Base-by-base conservation (phyloP, 129 eudicot genomes). In the Artemisia annua region DNA sequence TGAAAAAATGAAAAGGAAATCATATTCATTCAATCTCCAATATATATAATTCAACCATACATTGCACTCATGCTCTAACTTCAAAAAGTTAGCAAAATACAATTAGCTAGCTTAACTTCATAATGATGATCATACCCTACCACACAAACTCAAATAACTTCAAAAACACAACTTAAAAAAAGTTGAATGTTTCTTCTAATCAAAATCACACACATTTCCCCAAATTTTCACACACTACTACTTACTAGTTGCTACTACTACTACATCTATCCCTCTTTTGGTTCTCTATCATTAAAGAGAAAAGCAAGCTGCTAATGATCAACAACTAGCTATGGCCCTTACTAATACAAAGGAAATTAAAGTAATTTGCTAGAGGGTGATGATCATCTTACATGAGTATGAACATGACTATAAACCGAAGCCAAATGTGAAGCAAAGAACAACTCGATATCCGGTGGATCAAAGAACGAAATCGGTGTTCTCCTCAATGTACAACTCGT, bases 371-470 rank as follows among this genome's bases (percentile, higher is more conserved):
- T 78, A 78, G 76, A 18, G 51, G 71, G 55, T 70, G 32, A 69
- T 75, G 69, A 75, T 69, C 77, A 80, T 69, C 84, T 80, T 80
- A 80, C 84, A 62, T 72, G 82, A 16, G 78, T 78, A 72, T 78
- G 77, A 78, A 78, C 78, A 80, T 70, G 77, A 32, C 57, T 81
- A 75, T 81, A 81, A 57, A 81, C 49, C 9, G 77, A 67, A 2
- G 56, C 51, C 69, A 64, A 79, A 73, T 60, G 89, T 81, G 79
- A 73, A 86, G 85, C 70, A 28, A 88, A 88, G 79, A 88, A 88
- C 64, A 85, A 88, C 71, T 88, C 89, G 16, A 88, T 69, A 76
- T 88, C 96, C 3, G 91, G 91, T 7, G 84, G 87, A 71, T 84
- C 80, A 43, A 81, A 88, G 80, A 92, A 92, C 30, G 91, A 50